A percentile compares a stretch with the other conserved stretches of the same genome.
These are phyloP conservation scores for Claviceps citrina DNA, from an alignment of 2,329 filamentous ascomycete species.

Conservation along the genomic window DNA sequence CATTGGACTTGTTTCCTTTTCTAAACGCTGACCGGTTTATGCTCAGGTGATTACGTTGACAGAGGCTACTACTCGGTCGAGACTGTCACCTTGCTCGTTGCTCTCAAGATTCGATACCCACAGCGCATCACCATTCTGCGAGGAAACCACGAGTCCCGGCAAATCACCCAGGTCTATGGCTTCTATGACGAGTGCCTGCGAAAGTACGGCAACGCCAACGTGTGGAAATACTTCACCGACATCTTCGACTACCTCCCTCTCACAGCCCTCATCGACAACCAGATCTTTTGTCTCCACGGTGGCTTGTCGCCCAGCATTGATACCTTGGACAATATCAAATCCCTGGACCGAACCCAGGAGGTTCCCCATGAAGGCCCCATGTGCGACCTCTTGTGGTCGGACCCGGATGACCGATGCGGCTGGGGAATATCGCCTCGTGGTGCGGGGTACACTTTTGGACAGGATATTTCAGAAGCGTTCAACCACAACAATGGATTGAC, in stretches of 20 bases:
- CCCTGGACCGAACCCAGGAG: conserved; percentile 91
- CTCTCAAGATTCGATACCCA: conserved; percentile 94
- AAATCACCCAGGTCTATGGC: conserved; percentile 98
- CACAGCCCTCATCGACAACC: conserved; percentile 94
- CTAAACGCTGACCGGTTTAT: conserved; percentile 3
- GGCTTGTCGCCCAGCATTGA: conserved; percentile 93
- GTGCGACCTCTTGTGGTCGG: conserved; percentile 95
- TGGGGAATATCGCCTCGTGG: conserved; percentile 93
- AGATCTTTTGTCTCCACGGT: conserved; percentile 97
- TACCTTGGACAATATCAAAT: conserved; percentile 87
- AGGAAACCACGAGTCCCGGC: conserved; percentile 95
- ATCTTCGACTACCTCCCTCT: conserved; percentile 97
- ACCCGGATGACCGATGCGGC: conserved; percentile 89
- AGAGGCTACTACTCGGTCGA: conserved; percentile 98
- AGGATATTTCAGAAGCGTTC: conserved; percentile 97
- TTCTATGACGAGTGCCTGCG: conserved; percentile 98
- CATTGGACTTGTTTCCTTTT: not conserved
- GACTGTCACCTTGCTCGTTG: conserved; percentile 90
- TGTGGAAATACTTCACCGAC: conserved; percentile 99
- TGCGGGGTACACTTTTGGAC: conserved; percentile 87
- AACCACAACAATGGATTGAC: conserved; percentile 98
- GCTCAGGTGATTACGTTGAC: conserved; percentile 96
- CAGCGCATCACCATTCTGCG: conserved; percentile 96
- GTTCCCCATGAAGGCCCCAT: conserved; percentile 97
- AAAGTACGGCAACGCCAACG: conserved; percentile 97